Base-by-base conservation (phyloP, 2,329 filamentous ascomycete species). In the Scedosporium apiospermum region DNA sequence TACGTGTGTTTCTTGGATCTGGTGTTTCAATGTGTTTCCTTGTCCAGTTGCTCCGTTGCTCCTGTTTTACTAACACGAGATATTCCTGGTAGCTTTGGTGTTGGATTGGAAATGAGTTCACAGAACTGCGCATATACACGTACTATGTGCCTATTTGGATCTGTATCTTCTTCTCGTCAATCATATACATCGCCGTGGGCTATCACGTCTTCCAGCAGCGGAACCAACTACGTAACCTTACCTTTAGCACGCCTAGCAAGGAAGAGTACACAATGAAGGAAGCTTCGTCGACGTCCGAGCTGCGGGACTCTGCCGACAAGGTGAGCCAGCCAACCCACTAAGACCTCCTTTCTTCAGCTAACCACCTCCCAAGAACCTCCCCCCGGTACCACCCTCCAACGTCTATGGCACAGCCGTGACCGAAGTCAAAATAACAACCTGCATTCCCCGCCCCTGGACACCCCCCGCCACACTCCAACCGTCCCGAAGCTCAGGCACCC, bases 101-200 rank as follows among this genome's bases (percentile, higher is more conserved):
- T 70, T 86, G 83, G 83, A 84, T 86, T 55, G 78, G 78, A 63
- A 73, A 74, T 41, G 72, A 76, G 41, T 85, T 80, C 80, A 81
- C 81, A 65, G 75, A 77, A 49, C 75, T 86, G 14, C 82, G 83
- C 38, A 85, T 86, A 53, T 85, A 81, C 67, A 81, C 82, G 6
- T 86, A 86, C 70, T 86, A 86, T 69, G 76, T 86, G 65, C 80
- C 84, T 3, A 82, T 86, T 57, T 86, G 83, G 83, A 75, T 82
- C 10, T 86, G 83, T 69, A 85, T 84, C 61, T 70, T 78, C 57
- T 72, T 83, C 12, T 85, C 83, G 0, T 72, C 80, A 16, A 63
- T 82, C 58, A 83, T 85, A 63, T 86, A 86, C 66, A 71, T 80
- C 21, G 73, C 82, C 34, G 82, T 86, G 53, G 83, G 83, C 23